Conservation (phyloP, 2,329 filamentous ascomycete species). For the Colletotrichum musicola region DNA sequence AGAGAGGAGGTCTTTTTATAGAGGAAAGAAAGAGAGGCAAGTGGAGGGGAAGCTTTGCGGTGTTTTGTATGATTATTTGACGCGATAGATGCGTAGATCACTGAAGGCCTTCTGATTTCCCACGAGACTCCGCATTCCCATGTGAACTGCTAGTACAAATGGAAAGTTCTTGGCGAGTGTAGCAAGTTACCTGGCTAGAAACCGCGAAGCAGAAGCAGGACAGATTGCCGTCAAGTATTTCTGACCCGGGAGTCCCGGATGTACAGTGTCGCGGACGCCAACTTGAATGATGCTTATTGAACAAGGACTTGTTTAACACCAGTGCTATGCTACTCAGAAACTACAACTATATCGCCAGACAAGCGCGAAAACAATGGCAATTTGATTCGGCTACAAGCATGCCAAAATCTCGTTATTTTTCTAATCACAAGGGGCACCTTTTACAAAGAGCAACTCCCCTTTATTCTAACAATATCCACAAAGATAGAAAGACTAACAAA, state of each 20-base stretch:
- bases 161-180: too few relatives aligned
- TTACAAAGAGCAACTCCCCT: background rate
- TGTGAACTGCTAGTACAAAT: too few relatives aligned
- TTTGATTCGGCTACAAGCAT: background rate
- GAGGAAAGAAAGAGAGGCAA: too few relatives aligned
- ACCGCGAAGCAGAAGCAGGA: too few relatives aligned
- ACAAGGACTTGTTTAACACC: background rate
- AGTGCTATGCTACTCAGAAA: slow-evolving; percentile 21
- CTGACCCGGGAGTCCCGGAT: too few relatives aligned
- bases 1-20: background rate
- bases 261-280: too few relatives aligned
- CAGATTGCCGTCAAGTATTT: too few relatives aligned
- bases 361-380: background rate
- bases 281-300: too few relatives aligned
- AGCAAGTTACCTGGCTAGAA: too few relatives aligned
- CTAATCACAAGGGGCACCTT: background rate
- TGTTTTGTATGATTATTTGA: background rate
- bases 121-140: too few relatives aligned
- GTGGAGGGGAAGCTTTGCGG: background rate
- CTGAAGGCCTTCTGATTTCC: too few relatives aligned
- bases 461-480: slow-evolving; percentile 9
- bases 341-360: too few relatives aligned
- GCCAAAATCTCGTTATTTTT: slow-evolving; percentile 1
- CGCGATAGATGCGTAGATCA: background rate
- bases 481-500: background rate